phyloP scores from a whole-genome alignment of 2,329 filamentous ascomycete species.

The Paecilomyces variotii region DNA sequence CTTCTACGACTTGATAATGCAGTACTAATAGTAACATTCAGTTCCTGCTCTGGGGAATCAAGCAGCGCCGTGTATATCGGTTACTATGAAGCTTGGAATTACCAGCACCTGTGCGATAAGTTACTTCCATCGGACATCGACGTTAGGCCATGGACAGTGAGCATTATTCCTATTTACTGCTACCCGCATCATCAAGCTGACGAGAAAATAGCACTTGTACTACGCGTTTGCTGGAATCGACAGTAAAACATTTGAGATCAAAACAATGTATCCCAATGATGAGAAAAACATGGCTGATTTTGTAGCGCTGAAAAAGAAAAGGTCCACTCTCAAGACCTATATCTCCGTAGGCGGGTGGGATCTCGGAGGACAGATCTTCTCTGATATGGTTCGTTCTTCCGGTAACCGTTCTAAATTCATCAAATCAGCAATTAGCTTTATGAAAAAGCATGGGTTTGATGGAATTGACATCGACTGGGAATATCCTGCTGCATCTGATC shows the following conservation, averaged over 20 bases:
- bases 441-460: constrained; percentile 11
- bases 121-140: not conserved
- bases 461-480: constrained; percentile 17
- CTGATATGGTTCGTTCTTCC: constrained; percentile 6
- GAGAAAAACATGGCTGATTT: constrained; percentile 1
- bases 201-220: not conserved
- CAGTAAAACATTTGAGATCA: not conserved
- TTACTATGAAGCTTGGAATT: not conserved
- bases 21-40: not conserved
- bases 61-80: not conserved
- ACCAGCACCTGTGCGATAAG: not conserved
- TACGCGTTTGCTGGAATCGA: not conserved
- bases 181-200: not conserved
- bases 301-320: constrained; percentile 6
- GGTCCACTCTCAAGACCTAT: constrained; percentile 7
- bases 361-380: constrained; percentile 8
- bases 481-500: constrained; percentile 9
- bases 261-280: not conserved
- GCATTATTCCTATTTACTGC: not conserved
- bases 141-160: not conserved
- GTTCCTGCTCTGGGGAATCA: not conserved
- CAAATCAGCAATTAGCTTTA: constrained; percentile 4
- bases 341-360: constrained; percentile 13
- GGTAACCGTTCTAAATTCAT: constrained; percentile 8
- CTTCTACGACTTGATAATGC: not conserved